These are phyloP conservation scores for Rhynchosporium agropyri DNA, from an alignment of 2,329 filamentous ascomycete genomes.

Conservation along the genomic window DNA sequence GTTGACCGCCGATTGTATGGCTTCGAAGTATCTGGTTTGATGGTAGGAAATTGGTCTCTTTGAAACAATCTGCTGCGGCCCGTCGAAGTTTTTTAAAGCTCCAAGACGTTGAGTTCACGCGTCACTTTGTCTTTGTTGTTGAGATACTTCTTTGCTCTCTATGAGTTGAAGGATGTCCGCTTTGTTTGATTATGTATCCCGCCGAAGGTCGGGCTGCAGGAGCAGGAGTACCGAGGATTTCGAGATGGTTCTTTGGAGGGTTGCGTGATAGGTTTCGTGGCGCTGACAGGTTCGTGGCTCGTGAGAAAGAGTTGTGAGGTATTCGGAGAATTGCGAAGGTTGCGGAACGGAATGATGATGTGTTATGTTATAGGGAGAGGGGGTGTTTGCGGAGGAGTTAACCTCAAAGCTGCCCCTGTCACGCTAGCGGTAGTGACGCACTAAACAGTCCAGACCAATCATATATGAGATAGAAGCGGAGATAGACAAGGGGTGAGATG, in stretches of 20 bases:
- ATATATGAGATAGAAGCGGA: neutral
- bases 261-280: neutral
- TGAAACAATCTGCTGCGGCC: slow-evolving; percentile 32
- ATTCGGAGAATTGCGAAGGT: neutral
- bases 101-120: slow-evolving; percentile 18
- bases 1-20: slow-evolving; percentile 22
- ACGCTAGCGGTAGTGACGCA: slow-evolving; percentile 1
- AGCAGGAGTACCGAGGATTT: neutral
- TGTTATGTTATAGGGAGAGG: slow-evolving; percentile 3
- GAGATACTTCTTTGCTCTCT: slow-evolving; percentile 25
- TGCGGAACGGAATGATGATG: slow-evolving; percentile 1
- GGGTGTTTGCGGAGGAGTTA: slow-evolving; percentile 4
- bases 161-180: slow-evolving; percentile 13
- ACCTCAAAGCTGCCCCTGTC: slow-evolving; percentile 5
- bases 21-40: neutral
- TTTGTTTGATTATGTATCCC: slow-evolving; percentile 22
- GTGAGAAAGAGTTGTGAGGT: slow-evolving; percentile 1
- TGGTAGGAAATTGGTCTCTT: neutral
- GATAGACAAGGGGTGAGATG: neutral
- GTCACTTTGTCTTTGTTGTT: slow-evolving; percentile 25
- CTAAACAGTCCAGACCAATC: neutral
- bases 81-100: slow-evolving; percentile 36
- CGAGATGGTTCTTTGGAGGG: neutral
- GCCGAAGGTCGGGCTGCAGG: slow-evolving; percentile 3
- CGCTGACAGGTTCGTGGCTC: neutral